phyloP scores from a whole-genome alignment of 1,284 basidiomycete species.

The Pseudozyma sp. region DNA sequence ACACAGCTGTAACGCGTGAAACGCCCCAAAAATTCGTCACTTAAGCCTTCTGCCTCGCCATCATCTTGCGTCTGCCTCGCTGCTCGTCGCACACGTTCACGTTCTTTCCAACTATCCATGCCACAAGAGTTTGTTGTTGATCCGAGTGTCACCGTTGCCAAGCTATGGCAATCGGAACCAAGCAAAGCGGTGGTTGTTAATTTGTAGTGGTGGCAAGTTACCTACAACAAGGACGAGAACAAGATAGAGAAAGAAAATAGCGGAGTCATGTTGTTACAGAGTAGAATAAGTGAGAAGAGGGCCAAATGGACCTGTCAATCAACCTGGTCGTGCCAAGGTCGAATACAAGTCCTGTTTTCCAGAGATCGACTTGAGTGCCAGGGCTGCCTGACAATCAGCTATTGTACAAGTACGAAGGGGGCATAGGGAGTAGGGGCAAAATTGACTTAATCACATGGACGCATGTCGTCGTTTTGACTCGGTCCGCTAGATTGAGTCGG shows the following conservation, averaged over 20 bases:
- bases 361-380: conserved; percentile 4
- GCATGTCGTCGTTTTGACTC: not conserved
- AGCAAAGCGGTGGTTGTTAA: conserved; percentile 8
- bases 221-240: conserved; percentile 7
- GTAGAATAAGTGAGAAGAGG: conserved; percentile 2
- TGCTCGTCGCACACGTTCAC: no score
- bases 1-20: no score
- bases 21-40: no score
- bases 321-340: not conserved
- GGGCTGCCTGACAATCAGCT: conserved; percentile 34
- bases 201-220: conserved; percentile 2
- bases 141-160: not conserved
- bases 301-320: conserved; percentile 2
- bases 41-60: no score
- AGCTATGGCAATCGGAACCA: not conserved
- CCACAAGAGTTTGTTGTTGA: not conserved
- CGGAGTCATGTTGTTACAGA: conserved; percentile 26
- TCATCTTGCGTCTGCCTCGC: no score
- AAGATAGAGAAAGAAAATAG: conserved; percentile 12
- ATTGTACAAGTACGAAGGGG: conserved; percentile 19
- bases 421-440: not conserved
- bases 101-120: no score
- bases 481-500: not conserved
- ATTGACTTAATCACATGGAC: not conserved
- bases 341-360: conserved; percentile 9